phyloP scores from a whole-genome alignment of 2,329 filamentous ascomycete genomes.

The Fusarium keratoplasticum region DNA sequence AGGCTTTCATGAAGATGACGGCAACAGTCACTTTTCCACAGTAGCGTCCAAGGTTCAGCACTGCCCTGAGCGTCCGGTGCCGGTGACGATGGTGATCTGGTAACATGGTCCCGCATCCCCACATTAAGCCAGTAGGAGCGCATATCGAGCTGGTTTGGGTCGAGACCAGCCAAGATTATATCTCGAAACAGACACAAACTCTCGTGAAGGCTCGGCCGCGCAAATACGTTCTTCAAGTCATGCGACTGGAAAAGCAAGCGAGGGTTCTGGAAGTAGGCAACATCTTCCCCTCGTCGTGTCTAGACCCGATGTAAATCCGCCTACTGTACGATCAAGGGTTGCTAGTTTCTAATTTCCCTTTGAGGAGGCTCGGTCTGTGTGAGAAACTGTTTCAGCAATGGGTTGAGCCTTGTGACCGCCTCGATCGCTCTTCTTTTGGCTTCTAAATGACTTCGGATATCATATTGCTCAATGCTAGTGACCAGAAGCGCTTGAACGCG shows the following conservation, averaged over 20 bases:
- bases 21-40: not conserved
- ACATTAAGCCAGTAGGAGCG: conserved; percentile 11
- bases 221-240: not conserved
- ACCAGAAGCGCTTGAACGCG: no score
- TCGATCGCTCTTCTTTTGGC: no score
- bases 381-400: no score
- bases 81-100: not conserved
- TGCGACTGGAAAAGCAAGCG: not conserved
- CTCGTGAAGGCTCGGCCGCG: not conserved
- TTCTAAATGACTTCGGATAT: no score
- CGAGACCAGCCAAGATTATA: not conserved
- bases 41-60: not conserved
- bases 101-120: not conserved
- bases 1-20: not conserved
- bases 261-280: not conserved
- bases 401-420: no score
- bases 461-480: no score
- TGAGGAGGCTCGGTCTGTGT: no score
- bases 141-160: conserved; percentile 1
- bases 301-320: not conserved
- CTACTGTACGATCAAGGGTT: not conserved
- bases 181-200: not conserved
- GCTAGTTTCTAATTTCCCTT: no score
- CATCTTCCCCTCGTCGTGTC: not conserved
- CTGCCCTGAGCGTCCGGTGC: not conserved